Base-by-base conservation (phyloP, 2,329 filamentous ascomycete genomes). In the Lomentospora prolificans region DNA sequence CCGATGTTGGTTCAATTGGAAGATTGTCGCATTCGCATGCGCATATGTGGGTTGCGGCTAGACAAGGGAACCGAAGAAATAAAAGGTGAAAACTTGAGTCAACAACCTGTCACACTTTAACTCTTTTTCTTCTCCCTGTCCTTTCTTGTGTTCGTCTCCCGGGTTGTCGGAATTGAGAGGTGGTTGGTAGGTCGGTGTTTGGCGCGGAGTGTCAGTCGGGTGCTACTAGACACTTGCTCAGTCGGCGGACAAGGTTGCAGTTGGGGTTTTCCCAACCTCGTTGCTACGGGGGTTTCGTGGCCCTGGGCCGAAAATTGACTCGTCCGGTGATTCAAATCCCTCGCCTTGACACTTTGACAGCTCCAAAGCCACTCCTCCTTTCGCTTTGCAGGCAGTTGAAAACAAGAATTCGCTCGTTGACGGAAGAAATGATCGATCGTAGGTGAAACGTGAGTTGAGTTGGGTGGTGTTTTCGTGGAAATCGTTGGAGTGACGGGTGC, bases 61-160 rank as follows among this genome's bases (percentile, higher is more conserved):
- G 17, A 44, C 36, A 30, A 44, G n/a, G 6, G 33, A 25, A 22
- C 22, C 22, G 33, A 46, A 25, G 53, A 55, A 51, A 30, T 51
- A 22, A 39, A 56, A 55, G 41, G 60, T 58, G 44, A 48, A 48
- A 48, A 22, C 22, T 25, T 48, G 44, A 22, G 17, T 48, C 44
- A 25, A 48, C 22, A 48, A 3, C 17, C 10, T 25, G 44, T 22
- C 44, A 22, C 39, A 55, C 52, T 48, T 51, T 56, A 19, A 33
- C 44, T 51, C 36, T 50, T 55, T 50, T 51, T 50, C 51, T 53
- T 41, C 54, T 51, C 28, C 19, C 51, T 51, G 54, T 33, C 53
- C 28, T 54, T 30, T 28, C 19, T 27, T 6, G 7, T 19, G 4
- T 51, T 59, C 58, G 58, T 60, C 55, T 57, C 61, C 61, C 53